These are phyloP conservation scores for Fusarium camptoceras DNA, from an alignment of 2,329 filamentous ascomycete genomes.

Conservation along the genomic window DNA sequence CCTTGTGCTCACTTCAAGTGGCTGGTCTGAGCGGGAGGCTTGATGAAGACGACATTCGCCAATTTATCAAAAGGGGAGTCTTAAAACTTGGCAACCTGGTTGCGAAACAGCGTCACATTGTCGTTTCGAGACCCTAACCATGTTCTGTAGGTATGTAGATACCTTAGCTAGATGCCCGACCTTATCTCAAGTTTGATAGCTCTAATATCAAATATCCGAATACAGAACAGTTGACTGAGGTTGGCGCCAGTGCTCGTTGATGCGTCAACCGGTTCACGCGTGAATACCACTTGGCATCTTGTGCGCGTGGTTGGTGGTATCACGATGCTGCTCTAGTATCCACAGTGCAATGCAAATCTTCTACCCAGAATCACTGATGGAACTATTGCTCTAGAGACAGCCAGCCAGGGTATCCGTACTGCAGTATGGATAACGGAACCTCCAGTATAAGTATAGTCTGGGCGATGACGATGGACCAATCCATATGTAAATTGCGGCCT, in stretches of 20 bases:
- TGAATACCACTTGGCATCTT: conserved; percentile 10
- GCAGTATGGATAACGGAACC: conserved; percentile 1
- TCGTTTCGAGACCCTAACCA: conserved; percentile 30
- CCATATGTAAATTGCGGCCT: conserved; percentile 27
- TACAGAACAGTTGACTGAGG: conserved; percentile 12
- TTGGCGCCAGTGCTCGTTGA: conserved; percentile 33
- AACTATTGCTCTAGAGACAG: conserved; percentile 14
- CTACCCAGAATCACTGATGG: conserved; percentile 36
- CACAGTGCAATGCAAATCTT: conserved; percentile 28
- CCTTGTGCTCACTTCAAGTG: conserved; percentile 23
- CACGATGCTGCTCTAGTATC: conserved; percentile 25
- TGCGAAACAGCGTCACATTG: conserved; percentile 41
- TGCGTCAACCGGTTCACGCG: conserved; percentile 39
- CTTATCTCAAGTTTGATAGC: conserved; percentile 6
- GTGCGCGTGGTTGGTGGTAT: conserved; percentile 21
- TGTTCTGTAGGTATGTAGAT: neutral
- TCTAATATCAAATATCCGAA: conserved; percentile 19
- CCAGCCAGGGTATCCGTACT: too few relatives aligned
- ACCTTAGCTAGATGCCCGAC: neutral
- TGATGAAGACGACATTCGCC: conserved; percentile 27
- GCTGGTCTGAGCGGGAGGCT: conserved; percentile 31
- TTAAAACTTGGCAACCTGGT: conserved; percentile 26
- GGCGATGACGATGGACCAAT: conserved; percentile 10
- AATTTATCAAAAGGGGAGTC: conserved; percentile 27
- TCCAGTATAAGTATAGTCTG: conserved; percentile 18